Conservation (phyloP, 2,329 filamentous ascomycete genomes). For the Trichoderma atroviride region DNA sequence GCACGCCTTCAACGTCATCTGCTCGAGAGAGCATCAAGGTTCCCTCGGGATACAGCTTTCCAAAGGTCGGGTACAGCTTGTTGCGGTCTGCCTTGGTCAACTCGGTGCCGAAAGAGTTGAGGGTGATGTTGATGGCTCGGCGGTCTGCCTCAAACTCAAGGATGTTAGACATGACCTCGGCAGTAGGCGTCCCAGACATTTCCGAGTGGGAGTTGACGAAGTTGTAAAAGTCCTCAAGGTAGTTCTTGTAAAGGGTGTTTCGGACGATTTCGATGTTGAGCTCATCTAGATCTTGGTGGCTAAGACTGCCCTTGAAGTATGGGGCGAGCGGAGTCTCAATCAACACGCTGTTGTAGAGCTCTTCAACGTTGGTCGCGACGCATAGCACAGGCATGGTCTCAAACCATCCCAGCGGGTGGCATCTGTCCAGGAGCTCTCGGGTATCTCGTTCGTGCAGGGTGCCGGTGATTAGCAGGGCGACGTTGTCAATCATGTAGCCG, state of each 20-base stretch:
- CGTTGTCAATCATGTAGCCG: constrained; percentile 99
- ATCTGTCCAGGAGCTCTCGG: constrained; percentile 89
- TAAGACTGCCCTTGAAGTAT: constrained; percentile 96
- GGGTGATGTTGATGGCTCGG: constrained; percentile 96
- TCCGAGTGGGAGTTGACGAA: constrained; percentile 91
- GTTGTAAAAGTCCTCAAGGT: constrained; percentile 93
- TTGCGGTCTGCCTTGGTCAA: constrained; percentile 89
- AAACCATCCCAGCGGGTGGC: constrained; percentile 97
- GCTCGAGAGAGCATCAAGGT: constrained; percentile 92
- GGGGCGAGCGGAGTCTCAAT: constrained; percentile 94
- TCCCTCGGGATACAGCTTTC: constrained; percentile 89
- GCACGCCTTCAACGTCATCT: constrained; percentile 91
- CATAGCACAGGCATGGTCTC: constrained; percentile 98
- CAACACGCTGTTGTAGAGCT: constrained; percentile 96
- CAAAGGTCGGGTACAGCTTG: constrained; percentile 94
- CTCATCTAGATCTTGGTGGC: constrained; percentile 96
- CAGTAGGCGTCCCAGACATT: constrained; percentile 83
- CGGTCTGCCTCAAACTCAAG: constrained; percentile 96
- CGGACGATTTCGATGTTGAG: constrained; percentile 99
- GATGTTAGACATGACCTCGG: constrained; percentile 94
- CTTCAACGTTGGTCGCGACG: constrained; percentile 97
- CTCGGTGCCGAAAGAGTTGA: constrained; percentile 98
- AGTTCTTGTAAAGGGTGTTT: constrained; percentile 99
- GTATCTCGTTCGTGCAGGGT: constrained; percentile 98
- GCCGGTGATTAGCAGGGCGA: constrained; percentile 95